Percentiles rank a stretch among this genome's conserved stretches.
phyloP scores from a whole-genome alignment of 2,329 filamentous ascomycete genomes.

The Aspergillus intermedius region DNA sequence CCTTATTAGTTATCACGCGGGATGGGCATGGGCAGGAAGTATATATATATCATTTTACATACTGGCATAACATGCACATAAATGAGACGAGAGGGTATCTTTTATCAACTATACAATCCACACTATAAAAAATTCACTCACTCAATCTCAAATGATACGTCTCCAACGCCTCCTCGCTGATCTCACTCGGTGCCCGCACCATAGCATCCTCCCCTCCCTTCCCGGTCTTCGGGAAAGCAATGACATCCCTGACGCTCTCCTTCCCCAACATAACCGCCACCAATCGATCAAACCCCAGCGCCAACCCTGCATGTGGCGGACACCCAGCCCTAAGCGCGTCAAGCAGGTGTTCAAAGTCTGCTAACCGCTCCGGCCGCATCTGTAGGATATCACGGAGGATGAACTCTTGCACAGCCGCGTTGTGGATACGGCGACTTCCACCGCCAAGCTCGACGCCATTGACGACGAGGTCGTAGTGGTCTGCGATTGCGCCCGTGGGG shows the following conservation, averaged over 20 bases:
- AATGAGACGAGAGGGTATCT: conserved; percentile 11
- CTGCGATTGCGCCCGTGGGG: conserved; percentile 67
- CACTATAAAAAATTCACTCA: conserved; percentile 5
- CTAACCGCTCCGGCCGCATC: conserved; percentile 65
- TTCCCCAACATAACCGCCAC: conserved; percentile 71
- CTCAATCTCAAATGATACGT: conserved; percentile 52
- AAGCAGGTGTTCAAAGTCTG: conserved; percentile 78
- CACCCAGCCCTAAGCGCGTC: conserved; percentile 77
- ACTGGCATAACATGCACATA: background rate
- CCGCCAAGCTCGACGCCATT: conserved; percentile 94
- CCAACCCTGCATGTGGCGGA: conserved; percentile 90
- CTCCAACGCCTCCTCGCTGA: conserved; percentile 55
- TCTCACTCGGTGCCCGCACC: conserved; percentile 66
- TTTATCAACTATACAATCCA: conserved; percentile 5
- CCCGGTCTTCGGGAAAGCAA: conserved; percentile 92
- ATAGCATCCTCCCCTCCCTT: conserved; percentile 81
- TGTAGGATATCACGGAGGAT: conserved; percentile 77
- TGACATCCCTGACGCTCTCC: conserved; percentile 80
- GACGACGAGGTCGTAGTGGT: conserved; percentile 92
- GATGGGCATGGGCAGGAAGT: too few species aligned
- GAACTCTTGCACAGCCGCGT: conserved; percentile 72
- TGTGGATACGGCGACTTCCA: conserved; percentile 86
- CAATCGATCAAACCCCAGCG: conserved; percentile 83
- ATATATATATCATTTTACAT: too few species aligned
- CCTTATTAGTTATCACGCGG: too few species aligned